Evolutionary conservation across 768 basidiomycete species (phyloP).

Genomic region (Cystofilobasidium macerans): DNA sequence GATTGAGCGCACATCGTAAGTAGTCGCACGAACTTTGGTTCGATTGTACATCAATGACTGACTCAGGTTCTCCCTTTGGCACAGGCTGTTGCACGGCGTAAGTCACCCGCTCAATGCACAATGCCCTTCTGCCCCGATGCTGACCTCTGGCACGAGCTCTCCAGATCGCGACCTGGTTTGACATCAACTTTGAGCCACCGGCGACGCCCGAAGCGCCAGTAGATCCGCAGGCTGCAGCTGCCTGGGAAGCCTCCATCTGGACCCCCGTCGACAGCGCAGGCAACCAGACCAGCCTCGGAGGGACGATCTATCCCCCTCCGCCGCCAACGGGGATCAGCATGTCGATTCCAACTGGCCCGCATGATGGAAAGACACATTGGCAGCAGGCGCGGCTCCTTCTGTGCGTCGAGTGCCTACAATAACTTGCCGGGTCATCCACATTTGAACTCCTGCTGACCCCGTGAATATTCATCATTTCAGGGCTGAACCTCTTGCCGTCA

Average conservation of each 20-base stretch:
- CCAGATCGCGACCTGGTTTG: constrained; percentile 22
- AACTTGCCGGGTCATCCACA: background rate
- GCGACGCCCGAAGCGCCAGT: background rate
- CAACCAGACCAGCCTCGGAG: background rate
- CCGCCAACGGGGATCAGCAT: constrained; percentile 12
- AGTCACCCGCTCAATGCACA: background rate
- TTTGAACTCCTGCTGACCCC: background rate
- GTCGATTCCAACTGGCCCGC: constrained; percentile 14
- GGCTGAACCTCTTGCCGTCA: constrained; percentile 22
- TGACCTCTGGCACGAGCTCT: no score
- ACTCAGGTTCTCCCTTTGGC: no score
- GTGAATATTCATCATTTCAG: background rate
- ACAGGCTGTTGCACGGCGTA: constrained; percentile 16
- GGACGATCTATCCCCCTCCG: constrained; percentile 11
- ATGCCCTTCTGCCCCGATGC: background rate
- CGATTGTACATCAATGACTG: background rate
- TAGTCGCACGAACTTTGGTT: background rate
- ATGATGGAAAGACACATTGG: constrained; percentile 21
- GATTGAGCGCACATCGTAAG: constrained; percentile 22
- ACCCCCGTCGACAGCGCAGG: background rate
- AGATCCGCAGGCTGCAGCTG: background rate
- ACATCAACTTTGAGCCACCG: constrained; percentile 22
- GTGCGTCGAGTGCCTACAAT: background rate
- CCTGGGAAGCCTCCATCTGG: constrained; percentile 23
- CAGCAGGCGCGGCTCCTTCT: constrained; percentile 23